Conservation (phyloP, 495 filamentous ascomycete species). For the Mycothermus thermophilus region DNA sequence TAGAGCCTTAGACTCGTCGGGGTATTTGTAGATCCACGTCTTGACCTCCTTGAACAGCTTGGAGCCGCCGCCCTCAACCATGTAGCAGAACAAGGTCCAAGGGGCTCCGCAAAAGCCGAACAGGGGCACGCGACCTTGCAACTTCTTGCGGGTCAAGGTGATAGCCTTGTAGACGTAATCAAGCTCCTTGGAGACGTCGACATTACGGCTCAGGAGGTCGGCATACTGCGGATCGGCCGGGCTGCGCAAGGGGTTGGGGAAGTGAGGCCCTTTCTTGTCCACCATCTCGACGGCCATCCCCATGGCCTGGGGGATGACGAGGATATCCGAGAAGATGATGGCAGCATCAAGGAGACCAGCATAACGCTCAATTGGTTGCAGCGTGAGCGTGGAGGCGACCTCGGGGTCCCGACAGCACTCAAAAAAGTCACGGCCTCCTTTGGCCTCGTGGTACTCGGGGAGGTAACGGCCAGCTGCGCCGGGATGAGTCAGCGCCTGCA, state of each 20-base stretch:
- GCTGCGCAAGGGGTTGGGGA: conserved; percentile 66
- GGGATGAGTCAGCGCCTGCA: conserved; percentile 10
- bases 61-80: conserved; percentile 92
- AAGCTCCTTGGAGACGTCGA: conserved; percentile 71
- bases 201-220: conserved; percentile 57
- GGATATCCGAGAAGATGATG: conserved; percentile 97
- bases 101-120: conserved; percentile 97
- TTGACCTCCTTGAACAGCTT: conserved; percentile 86
- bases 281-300: conserved; percentile 96
- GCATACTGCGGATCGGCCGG: conserved; percentile 71
- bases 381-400: conserved; percentile 76
- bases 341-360: conserved; percentile 85
- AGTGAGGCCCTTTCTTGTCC: conserved; percentile 87
- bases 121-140: conserved; percentile 75
- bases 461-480: conserved; percentile 81
- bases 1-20: conserved; percentile 61
- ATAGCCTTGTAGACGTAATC: conserved; percentile 94
- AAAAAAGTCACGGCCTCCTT: conserved; percentile 85
- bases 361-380: conserved; percentile 89
- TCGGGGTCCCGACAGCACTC: conserved; percentile 89
- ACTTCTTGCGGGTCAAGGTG: conserved; percentile 74
- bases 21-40: conserved; percentile 90
- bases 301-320: conserved; percentile 95
- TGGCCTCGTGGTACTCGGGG: conserved; percentile 91
- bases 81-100: conserved; percentile 94